Conservation (phyloP, 495 filamentous ascomycete species). For the Evansstolkia leycettana region DNA sequence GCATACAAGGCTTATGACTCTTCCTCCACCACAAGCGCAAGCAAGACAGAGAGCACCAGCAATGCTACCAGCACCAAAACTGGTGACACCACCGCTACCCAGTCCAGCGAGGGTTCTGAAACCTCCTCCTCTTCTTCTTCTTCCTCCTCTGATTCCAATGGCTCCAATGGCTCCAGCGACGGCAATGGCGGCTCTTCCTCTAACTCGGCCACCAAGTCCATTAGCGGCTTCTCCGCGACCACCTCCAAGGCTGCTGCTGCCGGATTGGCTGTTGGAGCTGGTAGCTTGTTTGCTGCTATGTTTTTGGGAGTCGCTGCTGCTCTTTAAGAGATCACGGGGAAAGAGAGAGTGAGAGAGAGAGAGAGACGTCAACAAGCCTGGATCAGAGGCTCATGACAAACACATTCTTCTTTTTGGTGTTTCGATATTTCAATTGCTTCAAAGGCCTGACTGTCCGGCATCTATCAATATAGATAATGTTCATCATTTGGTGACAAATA, state of each 20-base stretch:
- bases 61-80: not conserved
- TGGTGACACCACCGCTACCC: not conserved
- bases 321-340: slow-evolving; percentile 7
- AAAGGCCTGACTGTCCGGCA: too few relatives aligned
- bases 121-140: slow-evolving; percentile 4
- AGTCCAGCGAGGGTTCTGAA: not conserved
- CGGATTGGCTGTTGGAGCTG: slow-evolving; percentile 6
- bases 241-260: slow-evolving; percentile 10
- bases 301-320: slow-evolving; percentile 10
- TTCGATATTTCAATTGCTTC: too few relatives aligned
- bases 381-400: too few relatives aligned
- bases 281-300: slow-evolving; percentile 13
- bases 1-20: slow-evolving; percentile 16
- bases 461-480: too few relatives aligned
- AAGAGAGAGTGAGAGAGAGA: too few relatives aligned
- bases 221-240: not conserved
- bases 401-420: too few relatives aligned
- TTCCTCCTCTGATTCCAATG: slow-evolving; percentile 1
- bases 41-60: slow-evolving; percentile 3
- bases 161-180: too few relatives aligned
- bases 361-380: too few relatives aligned
- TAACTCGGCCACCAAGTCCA: slow-evolving; percentile 6
- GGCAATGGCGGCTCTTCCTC: not conserved
- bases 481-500: too few relatives aligned
- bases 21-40: slow-evolving; percentile 5